Evolutionary conservation across 495 filamentous ascomycete genomes (phyloP), one percentile per base, ranked within the genome.

Genomic region (Neurospora sp.): DNA sequence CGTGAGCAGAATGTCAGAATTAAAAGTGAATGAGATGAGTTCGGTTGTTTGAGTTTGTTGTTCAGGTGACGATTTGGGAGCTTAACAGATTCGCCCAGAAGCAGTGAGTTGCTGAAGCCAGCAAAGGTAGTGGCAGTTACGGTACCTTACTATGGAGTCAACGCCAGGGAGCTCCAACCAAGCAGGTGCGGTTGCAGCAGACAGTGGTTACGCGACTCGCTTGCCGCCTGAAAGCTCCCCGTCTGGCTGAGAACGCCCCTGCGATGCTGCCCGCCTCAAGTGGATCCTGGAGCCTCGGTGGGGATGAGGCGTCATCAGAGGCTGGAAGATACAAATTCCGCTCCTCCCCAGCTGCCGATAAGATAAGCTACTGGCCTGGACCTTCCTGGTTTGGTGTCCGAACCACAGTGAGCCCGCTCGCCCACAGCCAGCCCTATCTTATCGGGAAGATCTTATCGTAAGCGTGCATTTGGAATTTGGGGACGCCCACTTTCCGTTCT

Each of bases 141-240:
- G 54, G 54, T 66, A 27, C n/a, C n/a, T n/a, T n/a, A n/a, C 54
- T 66, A 16, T 16, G 48, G 48, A 62, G 48, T 62, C 23, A 18
- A 66, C 27, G 14, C 54, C 54, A 66, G 54, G 54, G 54, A 66
- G 54, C 54, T 66, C 54, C 54, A 35, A 31, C 48, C 48, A 62
- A 62, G 48, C 48, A 72, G 39, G 59, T 48, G 59, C 27, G 69
- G 69, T 48, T 18, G 76, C 73, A 78, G 74, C 76, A 78, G 71
- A 48, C 75, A 73, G 69, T 74, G 76, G 79, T 82, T 82, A 83
- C 82, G 82, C 81, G 82, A 83, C 79, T 76, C 78, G 78, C 73
- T 81, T 80, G 81, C 80, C 81, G 81, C 81, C 81, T 82, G 74
- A 71, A 71, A 74, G 72, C 73, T 66, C 54, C 54, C 54, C 54